These are phyloP conservation scores for Penicillium cinerascens DNA, from an alignment of 495 filamentous ascomycete species.

Conservation along the genomic window DNA sequence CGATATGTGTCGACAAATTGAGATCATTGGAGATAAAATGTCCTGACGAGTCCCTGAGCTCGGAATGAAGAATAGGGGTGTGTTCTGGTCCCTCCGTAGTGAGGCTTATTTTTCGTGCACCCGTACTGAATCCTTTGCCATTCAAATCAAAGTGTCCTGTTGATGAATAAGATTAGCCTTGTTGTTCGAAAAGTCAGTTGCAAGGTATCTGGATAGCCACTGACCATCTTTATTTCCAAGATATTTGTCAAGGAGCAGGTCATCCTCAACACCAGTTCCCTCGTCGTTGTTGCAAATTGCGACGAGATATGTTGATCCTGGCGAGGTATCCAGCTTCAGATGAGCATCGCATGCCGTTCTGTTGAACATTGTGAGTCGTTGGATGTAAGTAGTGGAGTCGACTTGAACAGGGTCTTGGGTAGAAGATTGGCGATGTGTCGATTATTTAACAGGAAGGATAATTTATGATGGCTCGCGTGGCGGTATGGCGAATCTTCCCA, in stretches of 20 bases:
- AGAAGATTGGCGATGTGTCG: background rate
- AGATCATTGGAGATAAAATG: constrained; percentile 1
- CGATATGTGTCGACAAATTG: constrained; percentile 8
- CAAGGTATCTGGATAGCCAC: background rate
- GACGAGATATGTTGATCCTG: background rate
- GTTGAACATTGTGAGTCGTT: constrained; percentile 10
- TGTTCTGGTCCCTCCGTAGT: constrained; percentile 9
- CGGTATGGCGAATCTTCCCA: background rate
- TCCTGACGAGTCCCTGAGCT: constrained; percentile 6
- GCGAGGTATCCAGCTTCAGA: background rate
- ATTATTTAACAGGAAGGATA: background rate
- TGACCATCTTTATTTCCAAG: constrained; percentile 16
- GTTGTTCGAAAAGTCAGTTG: background rate
- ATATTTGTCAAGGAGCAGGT: constrained; percentile 9
- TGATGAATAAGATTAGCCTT: background rate
- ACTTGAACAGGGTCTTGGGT: background rate
- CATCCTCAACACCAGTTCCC: constrained; percentile 8
- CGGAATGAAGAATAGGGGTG: constrained; percentile 8
- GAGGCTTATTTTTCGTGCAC: constrained; percentile 6
- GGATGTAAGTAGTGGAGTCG: background rate
- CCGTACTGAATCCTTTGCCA: constrained; percentile 8
- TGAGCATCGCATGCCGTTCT: constrained; percentile 14
- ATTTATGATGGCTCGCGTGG: background rate
- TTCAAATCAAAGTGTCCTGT: constrained; percentile 14
- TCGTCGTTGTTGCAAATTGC: constrained; percentile 21